These are phyloP conservation scores for Lathyrus aphaca DNA, from an alignment of 306 rosid species.

Conservation along the genomic window DNA sequence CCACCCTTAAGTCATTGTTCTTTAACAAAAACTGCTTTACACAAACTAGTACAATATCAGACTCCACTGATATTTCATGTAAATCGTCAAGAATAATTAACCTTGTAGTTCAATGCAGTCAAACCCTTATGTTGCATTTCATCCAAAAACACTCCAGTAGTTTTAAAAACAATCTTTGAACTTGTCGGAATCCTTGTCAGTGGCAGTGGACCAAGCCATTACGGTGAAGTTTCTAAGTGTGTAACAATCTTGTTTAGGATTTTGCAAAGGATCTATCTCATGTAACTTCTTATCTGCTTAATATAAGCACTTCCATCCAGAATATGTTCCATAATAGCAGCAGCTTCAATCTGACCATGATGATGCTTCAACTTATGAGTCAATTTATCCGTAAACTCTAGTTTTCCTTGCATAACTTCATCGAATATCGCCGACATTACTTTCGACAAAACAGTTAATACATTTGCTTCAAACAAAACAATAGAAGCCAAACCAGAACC, in stretches of 20 bases:
- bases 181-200: no score
- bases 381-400: constrained; percentile 89
- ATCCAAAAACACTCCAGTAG: constrained; percentile 90
- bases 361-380: constrained; percentile 89
- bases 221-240: constrained; percentile 92
- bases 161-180: constrained; percentile 75
- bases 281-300: constrained; percentile 73
- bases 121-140: constrained; percentile 80
- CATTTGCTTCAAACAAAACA: constrained; percentile 80
- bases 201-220: constrained; percentile 99
- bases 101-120: constrained; percentile 76
- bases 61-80: constrained; percentile 92
- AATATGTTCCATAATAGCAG: constrained; percentile 94
- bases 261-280: constrained; percentile 75
- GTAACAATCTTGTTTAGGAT: constrained; percentile 84
- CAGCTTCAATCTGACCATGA: constrained; percentile 96
- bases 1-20: constrained; percentile 78
- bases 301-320: constrained; percentile 83
- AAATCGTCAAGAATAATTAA: constrained; percentile 89
- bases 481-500: constrained; percentile 89
- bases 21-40: constrained; percentile 80
- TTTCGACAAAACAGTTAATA: constrained; percentile 66
- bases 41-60: constrained; percentile 87
- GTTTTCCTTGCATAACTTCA: constrained; percentile 91
- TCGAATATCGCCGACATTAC: constrained; percentile 76